A percentile compares a stretch with the other conserved stretches of the same genome.
Evolutionary conservation across 2,329 filamentous ascomycete genomes (phyloP).

Genomic region (Fusarium papillatum): DNA sequence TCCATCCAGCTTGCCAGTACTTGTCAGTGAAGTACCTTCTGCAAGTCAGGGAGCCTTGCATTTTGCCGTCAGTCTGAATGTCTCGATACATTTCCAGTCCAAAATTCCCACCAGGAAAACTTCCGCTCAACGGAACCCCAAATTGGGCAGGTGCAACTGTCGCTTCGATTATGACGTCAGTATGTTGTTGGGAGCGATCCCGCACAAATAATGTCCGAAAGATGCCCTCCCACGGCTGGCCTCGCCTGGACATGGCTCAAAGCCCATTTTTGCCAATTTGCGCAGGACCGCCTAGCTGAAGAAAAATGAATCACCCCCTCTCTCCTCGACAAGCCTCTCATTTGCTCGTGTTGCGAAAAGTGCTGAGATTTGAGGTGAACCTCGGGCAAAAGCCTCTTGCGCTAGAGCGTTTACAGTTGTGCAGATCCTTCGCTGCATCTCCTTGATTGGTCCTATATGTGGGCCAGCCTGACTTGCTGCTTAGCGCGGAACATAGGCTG

Average conservation of each 20-base stretch:
- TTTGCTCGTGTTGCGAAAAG: neutral
- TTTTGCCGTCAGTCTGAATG: neutral
- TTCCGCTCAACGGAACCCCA: slow-evolving; percentile 11
- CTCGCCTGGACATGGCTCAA: neutral
- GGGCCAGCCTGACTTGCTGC: neutral
- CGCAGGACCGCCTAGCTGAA: neutral
- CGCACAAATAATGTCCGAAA: neutral
- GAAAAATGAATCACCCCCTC: neutral
- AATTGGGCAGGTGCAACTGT: slow-evolving; percentile 25
- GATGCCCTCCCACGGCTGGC: neutral
- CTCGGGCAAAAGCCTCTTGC: neutral
- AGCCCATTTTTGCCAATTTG: neutral
- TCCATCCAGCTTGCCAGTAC: slow-evolving; percentile 3
- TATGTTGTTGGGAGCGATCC: neutral
- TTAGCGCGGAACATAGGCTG: neutral
- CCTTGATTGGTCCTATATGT: slow-evolving; percentile 2
- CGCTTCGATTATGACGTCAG: slow-evolving; percentile 31
- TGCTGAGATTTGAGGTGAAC: neutral
- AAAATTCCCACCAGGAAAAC: neutral
- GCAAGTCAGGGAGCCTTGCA: neutral
- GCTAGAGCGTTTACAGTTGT: slow-evolving; percentile 3
- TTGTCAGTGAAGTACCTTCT: neutral
- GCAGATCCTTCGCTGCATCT: slow-evolving; percentile 6
- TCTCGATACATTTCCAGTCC: neutral
- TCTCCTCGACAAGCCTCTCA: neutral